These are phyloP conservation scores for Cynanchum wilfordii DNA, from an alignment of 257 asterid genomes.

Conservation along the genomic window DNA sequence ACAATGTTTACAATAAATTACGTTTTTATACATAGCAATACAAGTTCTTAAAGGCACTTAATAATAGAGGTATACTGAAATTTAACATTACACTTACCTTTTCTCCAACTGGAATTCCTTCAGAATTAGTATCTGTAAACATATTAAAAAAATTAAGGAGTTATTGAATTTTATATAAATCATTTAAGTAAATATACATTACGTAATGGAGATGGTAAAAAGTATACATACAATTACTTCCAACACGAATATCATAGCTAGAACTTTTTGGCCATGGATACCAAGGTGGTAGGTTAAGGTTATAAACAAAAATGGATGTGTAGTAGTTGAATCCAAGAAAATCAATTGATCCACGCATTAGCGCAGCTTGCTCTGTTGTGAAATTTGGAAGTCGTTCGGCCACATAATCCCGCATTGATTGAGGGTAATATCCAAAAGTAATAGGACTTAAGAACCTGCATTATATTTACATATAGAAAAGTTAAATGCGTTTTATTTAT, in stretches of 20 bases:
- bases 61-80: neutral
- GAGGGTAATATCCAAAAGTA: constrained; percentile 2
- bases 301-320: constrained; percentile 4
- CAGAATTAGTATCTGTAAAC: no score
- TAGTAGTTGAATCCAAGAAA: no score
- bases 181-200: no score
- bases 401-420: neutral
- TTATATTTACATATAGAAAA: neutral
- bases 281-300: neutral
- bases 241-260: no score
- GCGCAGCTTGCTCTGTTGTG: neutral
- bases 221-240: no score
- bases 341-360: neutral
- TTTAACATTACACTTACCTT: no score
- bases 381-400: constrained; percentile 1
- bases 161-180: no score
- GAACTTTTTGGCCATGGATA: neutral
- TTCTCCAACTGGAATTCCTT: no score
- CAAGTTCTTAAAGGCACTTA: neutral
- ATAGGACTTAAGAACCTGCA: constrained; percentile 9
- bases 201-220: no score
- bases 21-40: no score
- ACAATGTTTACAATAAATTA: neutral
- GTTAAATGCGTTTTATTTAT: no score
- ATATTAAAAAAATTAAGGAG: no score